phyloP scores from a whole-genome alignment of 1,284 basidiomycete genomes.

The Laetiporus sulphureus region DNA sequence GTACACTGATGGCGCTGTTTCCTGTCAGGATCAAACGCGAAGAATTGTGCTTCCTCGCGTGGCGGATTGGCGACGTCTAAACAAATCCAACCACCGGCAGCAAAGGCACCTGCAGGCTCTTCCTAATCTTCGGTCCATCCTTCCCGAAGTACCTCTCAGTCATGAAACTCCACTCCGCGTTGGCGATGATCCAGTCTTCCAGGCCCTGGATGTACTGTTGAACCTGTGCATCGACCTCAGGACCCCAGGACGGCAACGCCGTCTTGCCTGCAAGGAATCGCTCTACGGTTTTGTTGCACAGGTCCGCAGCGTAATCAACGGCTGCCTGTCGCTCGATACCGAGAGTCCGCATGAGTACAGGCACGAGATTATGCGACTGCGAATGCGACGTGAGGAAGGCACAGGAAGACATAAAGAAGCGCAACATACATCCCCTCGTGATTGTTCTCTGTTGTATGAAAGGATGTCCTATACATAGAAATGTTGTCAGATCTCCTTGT shows the following conservation, averaged over 20 bases:
- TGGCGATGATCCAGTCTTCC: constrained; percentile 37
- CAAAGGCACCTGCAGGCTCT: constrained; percentile 1
- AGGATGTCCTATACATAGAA: constrained; percentile 29
- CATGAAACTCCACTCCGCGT: constrained; percentile 36
- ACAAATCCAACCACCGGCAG: constrained; percentile 4
- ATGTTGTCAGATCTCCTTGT: background rate
- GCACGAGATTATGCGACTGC: constrained; percentile 35
- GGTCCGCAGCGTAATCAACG: constrained; percentile 93
- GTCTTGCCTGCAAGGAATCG: constrained; percentile 16
- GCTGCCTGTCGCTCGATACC: constrained; percentile 57
- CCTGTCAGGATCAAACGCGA: too few species aligned
- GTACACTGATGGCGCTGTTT: too few species aligned
- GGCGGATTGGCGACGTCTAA: background rate
- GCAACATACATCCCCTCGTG: constrained; percentile 31
- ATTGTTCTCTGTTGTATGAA: constrained; percentile 38
- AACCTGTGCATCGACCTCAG: constrained; percentile 26
- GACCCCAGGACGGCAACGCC: constrained; percentile 28
- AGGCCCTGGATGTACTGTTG: constrained; percentile 31
- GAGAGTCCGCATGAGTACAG: constrained; percentile 37
- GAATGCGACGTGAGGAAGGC: background rate
- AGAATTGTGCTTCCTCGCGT: too few species aligned
- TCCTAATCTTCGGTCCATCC: constrained; percentile 5
- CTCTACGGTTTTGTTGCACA: constrained; percentile 67
- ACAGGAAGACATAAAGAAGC: background rate
- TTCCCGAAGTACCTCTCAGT: constrained; percentile 35